Evolutionary conservation across 139 green algal species (phyloP).

Genomic region (Nannochloris sp.): DNA sequence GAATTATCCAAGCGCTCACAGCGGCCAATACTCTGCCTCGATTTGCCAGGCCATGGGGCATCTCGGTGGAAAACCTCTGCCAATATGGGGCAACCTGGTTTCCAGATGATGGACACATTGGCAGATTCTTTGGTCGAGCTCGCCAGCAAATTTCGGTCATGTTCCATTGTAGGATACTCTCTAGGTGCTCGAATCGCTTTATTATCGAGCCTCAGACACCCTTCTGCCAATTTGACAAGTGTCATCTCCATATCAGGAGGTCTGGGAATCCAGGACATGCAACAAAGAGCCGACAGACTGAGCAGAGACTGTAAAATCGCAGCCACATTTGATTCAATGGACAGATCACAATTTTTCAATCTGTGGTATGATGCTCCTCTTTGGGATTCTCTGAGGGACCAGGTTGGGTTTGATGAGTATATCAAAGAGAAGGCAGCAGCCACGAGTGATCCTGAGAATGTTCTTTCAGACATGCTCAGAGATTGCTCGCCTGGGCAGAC

Average conservation of each 20-base stretch:
- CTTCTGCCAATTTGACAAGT: constrained; percentile 13
- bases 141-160: background rate
- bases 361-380: constrained; percentile 66
- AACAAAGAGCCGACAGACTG: constrained; percentile 23
- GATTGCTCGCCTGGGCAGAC: constrained; percentile 44
- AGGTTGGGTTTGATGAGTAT: constrained; percentile 13
- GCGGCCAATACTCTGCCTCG: constrained; percentile 37
- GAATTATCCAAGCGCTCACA: background rate
- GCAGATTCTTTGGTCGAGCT: background rate
- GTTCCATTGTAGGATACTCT: constrained; percentile 69
- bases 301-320: constrained; percentile 42
- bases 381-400: constrained; percentile 45
- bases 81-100: background rate
- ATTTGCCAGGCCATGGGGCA: constrained; percentile 70
- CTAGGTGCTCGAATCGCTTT: constrained; percentile 67
- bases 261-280: constrained; percentile 27
- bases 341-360: constrained; percentile 42
- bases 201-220: constrained; percentile 20
- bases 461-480: constrained; percentile 30
- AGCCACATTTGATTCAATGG: constrained; percentile 19
- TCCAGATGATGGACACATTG: background rate
- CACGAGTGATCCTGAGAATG: background rate
- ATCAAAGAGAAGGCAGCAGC: background rate
- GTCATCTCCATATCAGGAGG: constrained; percentile 52
- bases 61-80: constrained; percentile 12